Base-by-base conservation (phyloP, 495 filamentous ascomycete species). In the Aspergillus conjunctus region DNA sequence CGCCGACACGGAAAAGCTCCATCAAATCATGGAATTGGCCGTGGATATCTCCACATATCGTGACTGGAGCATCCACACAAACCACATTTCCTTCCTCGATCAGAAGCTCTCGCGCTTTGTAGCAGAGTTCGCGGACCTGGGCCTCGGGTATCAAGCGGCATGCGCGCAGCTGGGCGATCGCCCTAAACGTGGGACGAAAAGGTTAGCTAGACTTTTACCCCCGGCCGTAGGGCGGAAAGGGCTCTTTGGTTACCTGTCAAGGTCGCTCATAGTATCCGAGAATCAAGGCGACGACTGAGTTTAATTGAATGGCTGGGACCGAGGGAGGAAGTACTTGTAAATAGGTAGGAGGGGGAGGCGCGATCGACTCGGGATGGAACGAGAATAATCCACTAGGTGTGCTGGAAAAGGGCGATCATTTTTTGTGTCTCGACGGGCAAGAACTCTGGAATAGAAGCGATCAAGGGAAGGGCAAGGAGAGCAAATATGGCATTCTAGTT, bases 21-120 rank as follows among this genome's bases (percentile, higher is more conserved):
- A 98, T 98, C 66, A 98, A 71, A 69, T 98, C 94, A 73, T 98
- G 94, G 69, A 98, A 98, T 71, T 98, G 94, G 61, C 94, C 94
- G 67, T 98, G 93, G 62, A 98, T 98, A 69, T 98, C 94, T 53
- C 94, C 94, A 71, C 94, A 98, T 85, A 98, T 97, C 71, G 94
- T 98, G 65, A 98, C 94, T 22, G 94, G 94, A 56, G 94, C 94
- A 68, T 93, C 88, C 63, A 98, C 93, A 34, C 91, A 90, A 55
- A 98, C 94, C 50, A 98, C 94, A 74, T 98, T 98, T 59, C 91
- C 93, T 78, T 98, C 94, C 77, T 98, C 94, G 61, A 98, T 96
- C 51, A 98, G 80, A 39, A 98, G 85, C 78, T 98, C 94, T 56
- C 94, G 86, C 50, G 94, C 94, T 76, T 98, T 98, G 81, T 97